Evolutionary conservation across 1,284 basidiomycete species (phyloP), one percentile per base, ranked within the genome.

Genomic region (Puccinia novopanici): DNA sequence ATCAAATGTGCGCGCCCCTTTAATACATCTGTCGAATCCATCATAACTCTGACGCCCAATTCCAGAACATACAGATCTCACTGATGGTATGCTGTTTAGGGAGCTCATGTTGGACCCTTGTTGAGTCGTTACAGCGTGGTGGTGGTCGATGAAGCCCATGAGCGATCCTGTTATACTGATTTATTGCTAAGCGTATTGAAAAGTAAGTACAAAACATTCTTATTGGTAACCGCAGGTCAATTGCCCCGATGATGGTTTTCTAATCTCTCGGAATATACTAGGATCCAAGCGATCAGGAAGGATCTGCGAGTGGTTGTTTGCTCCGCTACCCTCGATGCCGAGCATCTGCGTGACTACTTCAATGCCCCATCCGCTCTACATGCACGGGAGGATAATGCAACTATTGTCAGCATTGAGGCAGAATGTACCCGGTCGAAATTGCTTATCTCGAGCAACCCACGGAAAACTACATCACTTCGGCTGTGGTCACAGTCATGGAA

Each of bases 301-400:
- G 91, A 92, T 9, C 89, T 99, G 63, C 89, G 97, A 30, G 88
- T 99, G 34, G 91, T 99, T 61, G 91, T 99, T 48, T 95, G 95
- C 3, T 97, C 95, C 5, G 97, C 97, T 0, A 99, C 96, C 0
- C 90, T 98, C 27, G 95, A 98, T 85, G 96, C 94, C 52, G 89
- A 90, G 67, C 90, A 91, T 15, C 94, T 99, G 83, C 87, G 92
- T 55, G 91, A 96, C 75, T 98, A 95, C 86, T 98, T 98, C 86
- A 91, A 91, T 59, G 87, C 85, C 37, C 87, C 87, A 81, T 82
- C 85, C 3, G 82, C 83, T 10, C 83, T 86, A 76, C 86, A 87
- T 75, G 86, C 87, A 65, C 86, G 86, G 8, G 85, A 85, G 65
- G 85, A 85, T 85, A 81, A 84, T 15, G 85, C 84, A 3, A 82